A percentile compares a stretch with the other conserved stretches of the same genome.
Evolutionary conservation across 768 basidiomycete genomes (phyloP).

Genomic region (Xerocomus spinulosus): DNA sequence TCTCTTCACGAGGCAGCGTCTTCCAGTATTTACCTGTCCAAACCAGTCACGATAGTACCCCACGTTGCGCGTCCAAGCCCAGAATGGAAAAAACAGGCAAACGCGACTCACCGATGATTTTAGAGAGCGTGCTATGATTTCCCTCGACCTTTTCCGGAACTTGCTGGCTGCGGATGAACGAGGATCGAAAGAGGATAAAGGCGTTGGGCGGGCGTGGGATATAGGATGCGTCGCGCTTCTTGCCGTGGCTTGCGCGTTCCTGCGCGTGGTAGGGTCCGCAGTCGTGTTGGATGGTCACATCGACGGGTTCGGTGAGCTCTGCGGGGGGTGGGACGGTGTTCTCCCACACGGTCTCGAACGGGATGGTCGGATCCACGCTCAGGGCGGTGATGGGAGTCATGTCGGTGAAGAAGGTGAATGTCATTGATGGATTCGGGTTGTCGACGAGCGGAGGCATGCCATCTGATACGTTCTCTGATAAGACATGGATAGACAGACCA

Average conservation of each 20-base stretch:
- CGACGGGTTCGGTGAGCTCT: slow-evolving; percentile 13
- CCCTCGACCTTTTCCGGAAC: slow-evolving; percentile 76
- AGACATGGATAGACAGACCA: slow-evolving; percentile 3
- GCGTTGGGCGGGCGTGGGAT: slow-evolving; percentile 84
- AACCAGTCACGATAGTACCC: neutral
- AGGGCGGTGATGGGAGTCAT: slow-evolving; percentile 52
- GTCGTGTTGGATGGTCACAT: no score
- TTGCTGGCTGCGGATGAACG: slow-evolving; percentile 69
- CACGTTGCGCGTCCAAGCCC: neutral
- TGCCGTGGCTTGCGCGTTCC: slow-evolving; percentile 48
- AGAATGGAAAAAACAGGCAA: neutral
- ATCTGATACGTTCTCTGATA: slow-evolving; percentile 30
- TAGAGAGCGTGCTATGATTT: slow-evolving; percentile 73
- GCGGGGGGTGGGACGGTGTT: slow-evolving; percentile 14
- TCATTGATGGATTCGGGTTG: slow-evolving; percentile 47
- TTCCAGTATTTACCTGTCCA: slow-evolving; percentile 68
- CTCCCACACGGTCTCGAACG: slow-evolving; percentile 34
- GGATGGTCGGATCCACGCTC: slow-evolving; percentile 31
- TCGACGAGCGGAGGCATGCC: slow-evolving; percentile 51
- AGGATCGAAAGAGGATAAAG: slow-evolving; percentile 80
- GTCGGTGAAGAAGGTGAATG: slow-evolving; percentile 60
- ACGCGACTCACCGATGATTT: slow-evolving; percentile 60
- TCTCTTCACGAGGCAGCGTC: slow-evolving; percentile 59
- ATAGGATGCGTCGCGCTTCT: slow-evolving; percentile 65
- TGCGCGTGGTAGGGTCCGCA: slow-evolving; percentile 20